Evolutionary conservation across 2,329 filamentous ascomycete genomes (phyloP).

Genomic region (Ceratocystis alfenasii): DNA sequence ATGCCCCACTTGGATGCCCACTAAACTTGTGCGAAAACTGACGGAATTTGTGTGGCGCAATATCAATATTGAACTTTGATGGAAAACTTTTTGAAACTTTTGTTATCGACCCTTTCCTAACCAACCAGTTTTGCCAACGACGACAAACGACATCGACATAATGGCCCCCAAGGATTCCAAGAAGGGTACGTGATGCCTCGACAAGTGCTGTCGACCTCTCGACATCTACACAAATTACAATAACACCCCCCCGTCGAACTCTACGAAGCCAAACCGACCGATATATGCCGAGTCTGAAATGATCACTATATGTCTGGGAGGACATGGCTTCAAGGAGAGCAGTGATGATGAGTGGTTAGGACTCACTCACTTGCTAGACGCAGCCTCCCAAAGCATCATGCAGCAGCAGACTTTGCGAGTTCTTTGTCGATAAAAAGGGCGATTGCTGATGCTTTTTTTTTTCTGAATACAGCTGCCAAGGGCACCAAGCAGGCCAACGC

Average conservation of each 20-base stretch:
- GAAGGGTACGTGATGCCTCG: constrained; percentile 38
- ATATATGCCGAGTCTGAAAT: constrained; percentile 23
- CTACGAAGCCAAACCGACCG: constrained; percentile 18
- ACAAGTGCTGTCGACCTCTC: constrained; percentile 12
- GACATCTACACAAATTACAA: not conserved
- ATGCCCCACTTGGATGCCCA: constrained; percentile 12
- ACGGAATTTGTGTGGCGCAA: constrained; percentile 7
- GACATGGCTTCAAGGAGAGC: constrained; percentile 2
- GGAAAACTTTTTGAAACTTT: constrained; percentile 14
- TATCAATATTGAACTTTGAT: constrained; percentile 15
- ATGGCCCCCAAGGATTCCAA: constrained; percentile 35
- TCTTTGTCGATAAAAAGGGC: constrained; percentile 44
- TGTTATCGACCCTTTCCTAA: constrained; percentile 8
- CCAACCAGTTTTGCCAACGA: constrained; percentile 22
- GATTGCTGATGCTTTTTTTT: constrained; percentile 53
- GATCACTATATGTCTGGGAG: constrained; percentile 12
- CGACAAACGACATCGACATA: constrained; percentile 25
- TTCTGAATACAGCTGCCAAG: constrained; percentile 43
- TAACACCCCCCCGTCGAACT: constrained; percentile 10
- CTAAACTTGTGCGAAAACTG: constrained; percentile 11
- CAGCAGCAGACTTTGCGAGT: constrained; percentile 69
- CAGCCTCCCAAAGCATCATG: constrained; percentile 39
- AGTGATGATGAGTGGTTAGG: constrained; percentile 9
- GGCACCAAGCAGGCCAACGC: constrained; percentile 76
- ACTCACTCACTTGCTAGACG: constrained; percentile 4